Evolutionary conservation across 2,329 filamentous ascomycete species (phyloP).

Genomic region (Ophiocordyceps robertsii): DNA sequence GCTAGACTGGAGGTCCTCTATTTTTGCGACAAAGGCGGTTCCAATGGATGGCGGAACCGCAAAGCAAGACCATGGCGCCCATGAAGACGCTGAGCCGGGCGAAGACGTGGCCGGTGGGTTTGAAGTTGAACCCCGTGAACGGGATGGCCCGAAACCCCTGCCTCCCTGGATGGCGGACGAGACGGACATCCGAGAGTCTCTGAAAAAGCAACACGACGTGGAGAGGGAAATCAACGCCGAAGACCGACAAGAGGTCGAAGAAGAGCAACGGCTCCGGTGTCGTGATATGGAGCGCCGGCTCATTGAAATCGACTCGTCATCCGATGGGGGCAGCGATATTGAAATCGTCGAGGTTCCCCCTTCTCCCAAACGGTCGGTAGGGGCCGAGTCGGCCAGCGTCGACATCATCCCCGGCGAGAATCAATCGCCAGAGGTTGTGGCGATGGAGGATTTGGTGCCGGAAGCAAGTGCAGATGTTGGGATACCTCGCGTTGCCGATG

Average conservation of each 20-base stretch:
- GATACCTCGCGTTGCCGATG: conserved; percentile 2
- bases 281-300: conserved; percentile 32
- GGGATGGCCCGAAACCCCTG: conserved; percentile 41
- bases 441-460: not conserved
- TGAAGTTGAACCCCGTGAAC: conserved; percentile 31
- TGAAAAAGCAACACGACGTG: conserved; percentile 42
- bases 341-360: conserved; percentile 40
- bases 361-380: conserved; percentile 11
- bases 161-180: conserved; percentile 63
- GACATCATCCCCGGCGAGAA: conserved; percentile 5
- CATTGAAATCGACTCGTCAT: conserved; percentile 50
- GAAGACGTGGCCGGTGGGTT: conserved; percentile 53
- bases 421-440: not conserved
- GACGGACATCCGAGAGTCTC: conserved; percentile 50
- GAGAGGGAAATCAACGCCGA: conserved; percentile 51
- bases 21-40: conserved; percentile 32
- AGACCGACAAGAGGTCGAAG: conserved; percentile 41
- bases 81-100: conserved; percentile 17
- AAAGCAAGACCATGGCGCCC: conserved; percentile 10
- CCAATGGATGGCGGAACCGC: conserved; percentile 10
- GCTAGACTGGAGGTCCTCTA: conserved; percentile 53
- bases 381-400: not conserved
- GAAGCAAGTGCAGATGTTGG: not conserved
- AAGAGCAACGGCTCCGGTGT: conserved; percentile 36
- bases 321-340: conserved; percentile 42